Evolutionary conservation across 2,329 filamentous ascomycete genomes (phyloP), one percentile per base, ranked within the genome.

Genomic region (Elsinoe necatrix): DNA sequence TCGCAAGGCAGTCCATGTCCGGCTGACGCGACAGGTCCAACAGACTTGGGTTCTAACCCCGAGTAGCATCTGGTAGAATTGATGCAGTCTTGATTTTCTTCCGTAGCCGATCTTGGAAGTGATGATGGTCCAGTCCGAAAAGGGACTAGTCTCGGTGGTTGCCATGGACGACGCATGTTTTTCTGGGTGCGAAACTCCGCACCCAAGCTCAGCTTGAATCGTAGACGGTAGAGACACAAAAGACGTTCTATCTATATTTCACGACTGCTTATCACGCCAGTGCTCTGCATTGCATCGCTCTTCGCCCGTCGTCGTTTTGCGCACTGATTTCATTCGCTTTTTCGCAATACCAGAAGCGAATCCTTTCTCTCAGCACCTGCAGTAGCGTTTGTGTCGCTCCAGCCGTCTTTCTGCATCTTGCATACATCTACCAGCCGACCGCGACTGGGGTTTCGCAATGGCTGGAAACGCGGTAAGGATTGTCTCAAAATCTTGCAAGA

Each of bases 381-480:
- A 35, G 48, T 16, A 52, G 48, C 37, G 31, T 52, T 29, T 56
- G 39, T 47, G 54, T 56, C 29, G 34, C 41, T 56, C 54, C 54
- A 48, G 54, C 54, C 54, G 54, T 27, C 20, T 37, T 47, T 41
- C 18, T 21, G n/a, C 12, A 27, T 20, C 54, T 39, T 35, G 54
- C 54, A 56, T 56, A 56, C 39, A n/a, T n/a, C 37, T 43, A 12
- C 54, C 54, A 47, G 41, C 54, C 54, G 41, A 23, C 42, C 37
- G 20, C 54, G 29, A 48, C 16, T 37, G 42, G n/a, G 27, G 41
- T 34, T 25, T 29, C 29, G 41, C 57, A 61, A 74, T 74, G 72
- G 69, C 72, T 61, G 69, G 70, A 57, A 67, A 73, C 66, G 67
- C 69, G 57, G 72, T 73, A 69, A 62, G 70, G 63, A 23, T 41